Percentiles rank a stretch among this genome's conserved stretches.
phyloP scores from a whole-genome alignment of 352 stramenopile genomes.

The Phytophthora macrochlamydospora region DNA sequence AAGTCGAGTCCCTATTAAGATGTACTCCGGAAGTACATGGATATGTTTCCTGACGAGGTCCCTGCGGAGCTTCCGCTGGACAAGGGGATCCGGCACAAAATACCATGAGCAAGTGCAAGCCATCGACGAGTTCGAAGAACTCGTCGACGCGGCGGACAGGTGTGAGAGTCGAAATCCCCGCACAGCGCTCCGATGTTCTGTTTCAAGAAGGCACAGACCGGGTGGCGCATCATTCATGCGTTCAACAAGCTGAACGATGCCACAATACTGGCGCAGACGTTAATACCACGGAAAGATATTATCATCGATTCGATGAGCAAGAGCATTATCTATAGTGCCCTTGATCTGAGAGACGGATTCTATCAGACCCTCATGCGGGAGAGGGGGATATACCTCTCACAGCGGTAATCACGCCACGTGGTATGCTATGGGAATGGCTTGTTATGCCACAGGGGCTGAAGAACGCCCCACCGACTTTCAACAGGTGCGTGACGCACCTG shows the following conservation, averaged over 20 bases:
- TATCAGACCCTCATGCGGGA: slow-evolving; percentile 9
- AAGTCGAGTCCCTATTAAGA: slow-evolving; percentile 1
- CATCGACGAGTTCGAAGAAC: slow-evolving; percentile 3
- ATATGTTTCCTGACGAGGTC: slow-evolving; percentile 3
- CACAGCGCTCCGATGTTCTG: background rate
- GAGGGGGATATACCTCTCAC: slow-evolving; percentile 15
- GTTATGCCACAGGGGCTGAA: too few relatives aligned
- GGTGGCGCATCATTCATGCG: slow-evolving; percentile 1
- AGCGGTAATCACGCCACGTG: slow-evolving; percentile 15
- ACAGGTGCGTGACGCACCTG: too few relatives aligned
- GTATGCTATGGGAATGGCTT: slow-evolving; percentile 27
- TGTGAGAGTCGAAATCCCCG: background rate
- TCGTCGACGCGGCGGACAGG: background rate
- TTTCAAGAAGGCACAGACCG: slow-evolving; percentile 1
- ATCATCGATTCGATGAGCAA: background rate
- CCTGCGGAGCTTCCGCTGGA: slow-evolving; percentile 4
- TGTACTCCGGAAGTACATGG: slow-evolving; percentile 1
- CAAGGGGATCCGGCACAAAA: slow-evolving; percentile 2
- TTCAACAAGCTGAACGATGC: slow-evolving; percentile 1
- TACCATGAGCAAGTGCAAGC: background rate
- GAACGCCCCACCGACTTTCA: background rate
- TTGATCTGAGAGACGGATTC: slow-evolving; percentile 6
- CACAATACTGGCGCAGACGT: background rate
- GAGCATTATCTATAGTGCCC: background rate
- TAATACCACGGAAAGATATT: background rate